These are phyloP conservation scores for Pyracantha coccinea DNA, from an alignment of 331 rosid genomes.

Conservation along the genomic window DNA sequence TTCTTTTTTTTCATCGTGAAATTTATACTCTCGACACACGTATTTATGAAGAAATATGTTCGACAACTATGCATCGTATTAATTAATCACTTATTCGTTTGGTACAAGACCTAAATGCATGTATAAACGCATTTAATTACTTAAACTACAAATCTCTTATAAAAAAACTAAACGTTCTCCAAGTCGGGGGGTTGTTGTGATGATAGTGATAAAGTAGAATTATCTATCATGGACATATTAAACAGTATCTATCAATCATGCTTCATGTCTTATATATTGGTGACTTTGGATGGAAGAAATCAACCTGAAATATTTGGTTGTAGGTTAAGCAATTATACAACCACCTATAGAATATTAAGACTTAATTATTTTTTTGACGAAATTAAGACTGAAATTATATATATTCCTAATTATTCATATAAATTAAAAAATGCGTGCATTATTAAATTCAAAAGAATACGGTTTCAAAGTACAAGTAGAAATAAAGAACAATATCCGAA, in stretches of 20 bases:
- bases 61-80: too few species aligned
- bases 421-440: background rate
- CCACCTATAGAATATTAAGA: background rate
- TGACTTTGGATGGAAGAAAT: background rate
- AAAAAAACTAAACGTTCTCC: background rate
- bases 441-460: background rate
- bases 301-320: background rate
- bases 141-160: too few species aligned
- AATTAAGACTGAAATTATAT: background rate
- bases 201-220: background rate
- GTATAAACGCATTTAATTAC: too few species aligned
- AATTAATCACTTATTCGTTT: too few species aligned
- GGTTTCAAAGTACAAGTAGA: too few species aligned
- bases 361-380: too few species aligned
- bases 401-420: background rate
- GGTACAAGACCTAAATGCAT: too few species aligned
- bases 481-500: too few species aligned
- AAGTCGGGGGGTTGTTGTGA: background rate
- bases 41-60: too few species aligned
- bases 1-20: too few species aligned
- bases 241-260: background rate
- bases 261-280: background rate
- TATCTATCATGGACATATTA: background rate
- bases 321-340: background rate
- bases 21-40: too few species aligned